A percentile compares a stretch with the other conserved stretches of the same genome.
These are phyloP conservation scores for Mitragyna speciosa DNA, from an alignment of 257 asterid species.

Conservation along the genomic window DNA sequence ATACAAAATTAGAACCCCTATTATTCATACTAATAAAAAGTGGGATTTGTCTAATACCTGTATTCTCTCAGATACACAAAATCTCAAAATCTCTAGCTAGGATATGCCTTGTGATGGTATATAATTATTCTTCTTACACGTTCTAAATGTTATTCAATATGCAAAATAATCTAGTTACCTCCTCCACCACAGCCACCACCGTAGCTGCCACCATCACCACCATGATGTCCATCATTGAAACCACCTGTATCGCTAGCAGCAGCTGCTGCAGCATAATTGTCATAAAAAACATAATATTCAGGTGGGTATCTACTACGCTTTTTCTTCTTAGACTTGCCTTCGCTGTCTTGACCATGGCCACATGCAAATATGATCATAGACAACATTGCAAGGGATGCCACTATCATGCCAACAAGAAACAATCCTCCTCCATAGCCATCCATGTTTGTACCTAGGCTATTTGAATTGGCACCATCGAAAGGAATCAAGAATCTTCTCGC, in stretches of 20 bases:
- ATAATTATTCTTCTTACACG: no score
- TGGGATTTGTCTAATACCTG: no score
- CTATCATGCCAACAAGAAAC: not conserved
- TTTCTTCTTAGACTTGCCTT: not conserved
- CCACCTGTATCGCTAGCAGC: not conserved
- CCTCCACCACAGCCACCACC: not conserved
- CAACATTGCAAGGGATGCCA: not conserved
- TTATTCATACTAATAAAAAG: no score
- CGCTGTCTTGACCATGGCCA: not conserved
- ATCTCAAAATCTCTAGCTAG: no score
- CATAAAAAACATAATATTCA: no score
- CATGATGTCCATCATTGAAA: not conserved
- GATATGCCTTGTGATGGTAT: no score
- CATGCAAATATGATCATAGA: conserved; percentile 5
- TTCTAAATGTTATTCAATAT: not conserved
- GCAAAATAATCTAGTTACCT: not conserved
- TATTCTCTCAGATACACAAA: no score
- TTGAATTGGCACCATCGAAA: not conserved
- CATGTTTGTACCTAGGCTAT: not conserved
- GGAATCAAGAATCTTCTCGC: conserved; percentile 17
- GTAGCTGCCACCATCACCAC: not conserved
- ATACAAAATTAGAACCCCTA: no score
- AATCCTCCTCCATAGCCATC: not conserved
- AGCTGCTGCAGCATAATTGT: no score
- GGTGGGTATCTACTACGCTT: not conserved